phyloP scores from a whole-genome alignment of 2,329 filamentous ascomycete genomes.

The Huntiella savannae region DNA sequence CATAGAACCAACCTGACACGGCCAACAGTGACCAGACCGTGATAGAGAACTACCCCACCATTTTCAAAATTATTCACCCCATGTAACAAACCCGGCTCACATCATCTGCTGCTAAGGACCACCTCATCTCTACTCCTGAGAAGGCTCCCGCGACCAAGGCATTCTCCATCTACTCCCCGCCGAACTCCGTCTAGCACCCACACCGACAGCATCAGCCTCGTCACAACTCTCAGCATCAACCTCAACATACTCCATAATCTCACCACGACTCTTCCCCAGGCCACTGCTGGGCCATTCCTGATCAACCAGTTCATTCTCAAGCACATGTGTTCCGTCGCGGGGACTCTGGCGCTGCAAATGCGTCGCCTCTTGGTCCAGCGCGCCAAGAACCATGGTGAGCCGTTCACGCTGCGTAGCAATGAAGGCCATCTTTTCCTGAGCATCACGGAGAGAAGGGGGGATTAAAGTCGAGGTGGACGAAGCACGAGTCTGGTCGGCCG shows the following conservation, averaged over 20 bases:
- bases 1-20: too few relatives aligned
- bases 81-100: too few relatives aligned
- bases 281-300: conserved; percentile 28
- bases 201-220: conserved; percentile 26
- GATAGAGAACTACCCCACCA: too few relatives aligned
- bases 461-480: conserved; percentile 33
- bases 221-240: conserved; percentile 56
- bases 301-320: conserved; percentile 2
- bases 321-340: conserved; percentile 3
- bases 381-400: conserved; percentile 53
- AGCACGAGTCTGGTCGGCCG: not conserved
- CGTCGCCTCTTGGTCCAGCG: conserved; percentile 61
- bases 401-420: conserved; percentile 63
- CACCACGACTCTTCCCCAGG: conserved; percentile 65
- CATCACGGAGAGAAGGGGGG: conserved; percentile 45
- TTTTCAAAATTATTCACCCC: too few relatives aligned
- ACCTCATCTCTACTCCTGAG: too few relatives aligned
- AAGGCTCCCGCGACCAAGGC: conserved; percentile 21
- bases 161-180: conserved; percentile 24
- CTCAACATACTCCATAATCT: conserved; percentile 66
- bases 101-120: too few relatives aligned
- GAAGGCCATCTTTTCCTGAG: conserved; percentile 51
- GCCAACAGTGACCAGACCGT: too few relatives aligned
- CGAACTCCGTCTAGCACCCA: too few relatives aligned
- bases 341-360: conserved; percentile 28